These are phyloP conservation scores for Syzygium jambos DNA, from an alignment of 345 rosid genomes.

Conservation along the genomic window DNA sequence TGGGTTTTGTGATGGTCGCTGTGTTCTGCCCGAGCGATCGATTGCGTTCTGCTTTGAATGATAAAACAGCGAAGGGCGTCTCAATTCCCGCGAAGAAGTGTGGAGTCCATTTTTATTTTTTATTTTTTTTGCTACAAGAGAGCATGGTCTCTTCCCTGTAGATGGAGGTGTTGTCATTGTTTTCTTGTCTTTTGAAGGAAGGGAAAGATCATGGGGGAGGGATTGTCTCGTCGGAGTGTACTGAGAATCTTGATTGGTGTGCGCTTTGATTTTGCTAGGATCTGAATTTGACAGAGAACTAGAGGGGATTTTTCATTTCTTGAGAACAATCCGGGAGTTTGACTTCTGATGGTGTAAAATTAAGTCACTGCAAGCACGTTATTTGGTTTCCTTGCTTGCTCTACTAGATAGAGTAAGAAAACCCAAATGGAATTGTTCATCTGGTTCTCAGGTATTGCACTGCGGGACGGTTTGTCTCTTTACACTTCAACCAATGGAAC, in stretches of 20 bases:
- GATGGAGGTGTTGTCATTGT: background rate
- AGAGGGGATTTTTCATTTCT: background rate
- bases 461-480: background rate
- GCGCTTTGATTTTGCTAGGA: background rate
- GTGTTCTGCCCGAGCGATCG: background rate
- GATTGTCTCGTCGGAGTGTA: background rate
- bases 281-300: background rate
- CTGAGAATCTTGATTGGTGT: background rate
- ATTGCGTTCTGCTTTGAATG: background rate
- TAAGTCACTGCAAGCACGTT: background rate
- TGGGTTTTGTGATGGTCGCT: background rate
- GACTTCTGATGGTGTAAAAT: too few species aligned
- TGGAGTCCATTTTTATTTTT: background rate
- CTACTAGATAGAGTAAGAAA: background rate
- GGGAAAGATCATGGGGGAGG: background rate
- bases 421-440: background rate
- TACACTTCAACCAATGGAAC: background rate
- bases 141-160: background rate
- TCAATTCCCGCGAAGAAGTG: background rate
- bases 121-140: background rate
- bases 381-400: background rate
- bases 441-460: background rate
- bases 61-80: background rate
- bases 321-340: background rate
- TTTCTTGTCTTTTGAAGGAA: background rate